phyloP scores from a whole-genome alignment of 768 basidiomycete species.

The Termitomyces sp. region DNA sequence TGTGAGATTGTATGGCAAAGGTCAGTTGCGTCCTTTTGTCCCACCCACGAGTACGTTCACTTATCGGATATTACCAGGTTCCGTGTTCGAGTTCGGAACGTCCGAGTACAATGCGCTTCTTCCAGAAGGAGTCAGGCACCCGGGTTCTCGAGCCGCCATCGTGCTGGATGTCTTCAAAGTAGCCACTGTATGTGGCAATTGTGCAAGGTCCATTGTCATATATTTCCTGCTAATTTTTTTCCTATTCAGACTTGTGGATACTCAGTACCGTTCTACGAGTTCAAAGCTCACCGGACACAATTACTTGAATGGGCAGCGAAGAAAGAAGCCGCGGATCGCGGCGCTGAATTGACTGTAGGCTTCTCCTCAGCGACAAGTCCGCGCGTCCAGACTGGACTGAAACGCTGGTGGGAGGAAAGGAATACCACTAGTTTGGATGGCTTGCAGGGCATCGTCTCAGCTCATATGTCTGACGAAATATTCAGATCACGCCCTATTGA shows the following conservation, averaged over 20 bases:
- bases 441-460: constrained; percentile 39
- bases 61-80: constrained; percentile 31
- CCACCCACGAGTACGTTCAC: not conserved
- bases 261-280: constrained; percentile 57
- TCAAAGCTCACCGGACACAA: constrained; percentile 48
- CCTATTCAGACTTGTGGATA: constrained; percentile 58
- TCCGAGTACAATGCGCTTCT: constrained; percentile 53
- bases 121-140: constrained; percentile 37
- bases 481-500: constrained; percentile 12
- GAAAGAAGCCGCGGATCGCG: constrained; percentile 37
- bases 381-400: constrained; percentile 36
- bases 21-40: constrained; percentile 24
- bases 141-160: constrained; percentile 59
- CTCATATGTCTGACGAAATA: constrained; percentile 18
- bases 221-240: not conserved
- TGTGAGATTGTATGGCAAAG: constrained; percentile 53
- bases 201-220: not conserved
- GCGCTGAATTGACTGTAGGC: constrained; percentile 15
- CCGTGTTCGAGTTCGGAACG: constrained; percentile 57
- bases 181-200: constrained; percentile 29
- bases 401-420: constrained; percentile 49
- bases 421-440: constrained; percentile 57
- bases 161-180: constrained; percentile 58
- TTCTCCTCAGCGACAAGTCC: constrained; percentile 15
- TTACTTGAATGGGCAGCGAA: constrained; percentile 45